Evolutionary conservation across 768 basidiomycete genomes (phyloP).

Genomic region (Pisolithus microcarpus): DNA sequence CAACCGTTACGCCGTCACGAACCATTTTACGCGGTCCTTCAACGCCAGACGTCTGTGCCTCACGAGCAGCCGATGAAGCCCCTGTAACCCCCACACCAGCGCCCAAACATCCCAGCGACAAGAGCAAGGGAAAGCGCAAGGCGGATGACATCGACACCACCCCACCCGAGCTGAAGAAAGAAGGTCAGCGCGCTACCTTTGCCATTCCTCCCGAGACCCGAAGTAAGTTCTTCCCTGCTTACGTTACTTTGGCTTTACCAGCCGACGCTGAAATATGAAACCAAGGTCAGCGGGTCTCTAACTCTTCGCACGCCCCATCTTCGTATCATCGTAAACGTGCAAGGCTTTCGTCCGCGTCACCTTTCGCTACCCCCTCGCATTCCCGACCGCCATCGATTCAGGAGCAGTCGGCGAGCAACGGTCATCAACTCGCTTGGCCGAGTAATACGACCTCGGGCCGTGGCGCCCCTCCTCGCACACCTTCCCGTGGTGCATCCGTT

Average conservation of each 20-base stretch:
- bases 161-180: slow-evolving; percentile 54
- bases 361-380: slow-evolving; percentile 25
- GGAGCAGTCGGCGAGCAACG: slow-evolving; percentile 17
- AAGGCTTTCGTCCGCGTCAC: slow-evolving; percentile 41
- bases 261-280: slow-evolving; percentile 20
- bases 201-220: slow-evolving; percentile 48
- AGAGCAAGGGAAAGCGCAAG: slow-evolving; percentile 58
- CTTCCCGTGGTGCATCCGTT: slow-evolving; percentile 33
- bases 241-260: slow-evolving; percentile 14
- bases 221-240: slow-evolving; percentile 37
- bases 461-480: slow-evolving; percentile 23
- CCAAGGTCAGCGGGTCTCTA: slow-evolving; percentile 49
- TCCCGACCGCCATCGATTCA: slow-evolving; percentile 25
- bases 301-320: slow-evolving; percentile 56
- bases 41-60: slow-evolving; percentile 7
- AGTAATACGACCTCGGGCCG: slow-evolving; percentile 26
- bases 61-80: slow-evolving; percentile 12
- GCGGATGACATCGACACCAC: slow-evolving; percentile 67
- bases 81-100: slow-evolving; percentile 30
- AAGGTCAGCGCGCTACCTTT: slow-evolving; percentile 50
- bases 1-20: slow-evolving; percentile 13
- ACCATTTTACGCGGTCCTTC: slow-evolving; percentile 9
- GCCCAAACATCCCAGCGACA: slow-evolving; percentile 27
- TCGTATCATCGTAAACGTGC: slow-evolving; percentile 70
- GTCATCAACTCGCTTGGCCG: slow-evolving; percentile 24